These are phyloP conservation scores for Ceratocystis lukuohia DNA, from an alignment of 2,329 filamentous ascomycete genomes.

Conservation along the genomic window DNA sequence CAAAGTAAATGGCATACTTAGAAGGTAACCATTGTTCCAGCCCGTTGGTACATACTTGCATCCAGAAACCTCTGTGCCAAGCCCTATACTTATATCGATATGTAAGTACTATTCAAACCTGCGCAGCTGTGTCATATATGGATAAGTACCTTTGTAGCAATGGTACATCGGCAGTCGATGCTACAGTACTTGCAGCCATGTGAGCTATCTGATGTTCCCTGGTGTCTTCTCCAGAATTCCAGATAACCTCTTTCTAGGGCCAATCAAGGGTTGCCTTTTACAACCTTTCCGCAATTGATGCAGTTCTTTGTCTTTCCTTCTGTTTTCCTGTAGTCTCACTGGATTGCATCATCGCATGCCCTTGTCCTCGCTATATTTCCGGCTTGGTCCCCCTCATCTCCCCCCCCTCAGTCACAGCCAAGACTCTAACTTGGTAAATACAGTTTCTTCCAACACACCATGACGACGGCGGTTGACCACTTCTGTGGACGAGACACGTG, in stretches of 20 bases:
- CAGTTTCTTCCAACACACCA: too few relatives aligned
- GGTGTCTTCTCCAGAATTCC: not conserved
- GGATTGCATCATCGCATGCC: not conserved
- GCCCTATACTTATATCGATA: not conserved
- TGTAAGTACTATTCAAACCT: not conserved
- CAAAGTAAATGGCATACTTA: not conserved
- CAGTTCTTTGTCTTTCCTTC: not conserved
- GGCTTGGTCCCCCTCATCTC: not conserved
- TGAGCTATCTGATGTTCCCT: not conserved
- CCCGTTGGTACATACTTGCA: not conserved
- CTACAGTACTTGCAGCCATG: not conserved
- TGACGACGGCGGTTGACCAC: too few relatives aligned
- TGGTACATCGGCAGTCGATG: not conserved
- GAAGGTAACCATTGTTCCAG: conserved; percentile 1
- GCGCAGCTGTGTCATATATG: not conserved
- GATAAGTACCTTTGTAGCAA: not conserved
- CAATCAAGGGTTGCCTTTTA: not conserved
- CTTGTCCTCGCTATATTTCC: not conserved
- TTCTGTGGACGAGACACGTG: too few relatives aligned
- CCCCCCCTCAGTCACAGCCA: not conserved
- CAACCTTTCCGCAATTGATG: not conserved
- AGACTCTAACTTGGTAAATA: too few relatives aligned
- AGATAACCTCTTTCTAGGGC: not conserved
- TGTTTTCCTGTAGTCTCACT: not conserved
- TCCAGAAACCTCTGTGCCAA: not conserved